Evolutionary conservation across 768 basidiomycete species (phyloP).

Genomic region (Kwoniella mangroviensis): DNA sequence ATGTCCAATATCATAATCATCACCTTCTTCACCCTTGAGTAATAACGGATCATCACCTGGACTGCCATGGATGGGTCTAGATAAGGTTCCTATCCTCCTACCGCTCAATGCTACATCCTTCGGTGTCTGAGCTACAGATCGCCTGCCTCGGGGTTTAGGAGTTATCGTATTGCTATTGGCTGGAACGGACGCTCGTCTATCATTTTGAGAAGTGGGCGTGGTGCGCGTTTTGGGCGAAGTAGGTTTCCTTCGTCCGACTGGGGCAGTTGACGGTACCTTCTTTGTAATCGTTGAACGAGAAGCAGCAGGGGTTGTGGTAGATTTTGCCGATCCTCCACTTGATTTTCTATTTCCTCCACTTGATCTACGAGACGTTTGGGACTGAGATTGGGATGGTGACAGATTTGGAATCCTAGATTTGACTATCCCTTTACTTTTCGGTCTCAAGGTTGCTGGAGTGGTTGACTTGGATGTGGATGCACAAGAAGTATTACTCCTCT

Average conservation of each 20-base stretch:
- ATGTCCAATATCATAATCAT: background rate
- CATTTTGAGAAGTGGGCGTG: background rate
- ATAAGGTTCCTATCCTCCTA: constrained; percentile 21
- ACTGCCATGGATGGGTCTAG: constrained; percentile 28
- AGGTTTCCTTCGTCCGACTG: constrained; percentile 3
- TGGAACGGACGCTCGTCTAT: constrained; percentile 12
- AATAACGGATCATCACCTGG: constrained; percentile 33
- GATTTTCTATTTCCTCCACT: constrained; percentile 1
- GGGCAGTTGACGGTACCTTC: background rate
- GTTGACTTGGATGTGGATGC: background rate
- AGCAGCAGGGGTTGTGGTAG: background rate
- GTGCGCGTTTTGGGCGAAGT: background rate
- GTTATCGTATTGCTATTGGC: background rate
- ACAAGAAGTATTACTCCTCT: constrained; percentile 3
- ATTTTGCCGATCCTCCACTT: background rate
- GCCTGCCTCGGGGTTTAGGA: constrained; percentile 7
- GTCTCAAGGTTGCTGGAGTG: constrained; percentile 11
- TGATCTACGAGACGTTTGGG: background rate
- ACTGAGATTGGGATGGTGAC: constrained; percentile 1
- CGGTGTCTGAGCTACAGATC: constrained; percentile 21
- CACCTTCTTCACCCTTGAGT: constrained; percentile 8
- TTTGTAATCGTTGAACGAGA: constrained; percentile 2
- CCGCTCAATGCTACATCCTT: constrained; percentile 20
- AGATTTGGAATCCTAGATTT: constrained; percentile 5
- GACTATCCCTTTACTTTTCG: constrained; percentile 14